A percentile compares a stretch with the other conserved stretches of the same genome.
These are phyloP conservation scores for Pythium plurisporium DNA, from an alignment of 352 stramenopile genomes.

Conservation along the genomic window DNA sequence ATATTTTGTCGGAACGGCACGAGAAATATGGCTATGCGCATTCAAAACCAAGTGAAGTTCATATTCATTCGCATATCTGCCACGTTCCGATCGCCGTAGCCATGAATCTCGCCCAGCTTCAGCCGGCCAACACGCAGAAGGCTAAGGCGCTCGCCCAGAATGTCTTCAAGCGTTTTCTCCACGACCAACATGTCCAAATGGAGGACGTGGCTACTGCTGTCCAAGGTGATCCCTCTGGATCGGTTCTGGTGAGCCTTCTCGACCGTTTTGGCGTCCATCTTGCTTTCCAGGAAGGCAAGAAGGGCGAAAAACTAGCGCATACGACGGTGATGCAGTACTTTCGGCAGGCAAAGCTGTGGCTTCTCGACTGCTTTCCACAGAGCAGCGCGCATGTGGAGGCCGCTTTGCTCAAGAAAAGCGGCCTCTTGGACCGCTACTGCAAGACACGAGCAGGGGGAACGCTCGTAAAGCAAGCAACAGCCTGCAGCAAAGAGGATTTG, in stretches of 20 bases:
- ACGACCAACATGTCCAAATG: slow-evolving; percentile 10
- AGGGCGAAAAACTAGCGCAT: neutral
- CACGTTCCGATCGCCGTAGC: neutral
- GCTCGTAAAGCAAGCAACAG: slow-evolving; percentile 28
- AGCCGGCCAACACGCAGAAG: slow-evolving; percentile 12
- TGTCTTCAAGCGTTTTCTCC: slow-evolving; percentile 18
- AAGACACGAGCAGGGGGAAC: neutral
- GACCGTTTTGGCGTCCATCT: slow-evolving; percentile 15
- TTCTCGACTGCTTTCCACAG: slow-evolving; percentile 12
- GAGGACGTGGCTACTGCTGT: neutral
- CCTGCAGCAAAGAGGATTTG: slow-evolving; percentile 29
- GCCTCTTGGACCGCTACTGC: slow-evolving; percentile 6
- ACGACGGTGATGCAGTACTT: slow-evolving; percentile 17
- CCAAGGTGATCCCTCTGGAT: neutral
- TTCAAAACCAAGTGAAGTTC: neutral
- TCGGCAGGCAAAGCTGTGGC: slow-evolving; percentile 12
- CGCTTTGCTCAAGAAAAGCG: slow-evolving; percentile 2
- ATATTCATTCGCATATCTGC: slow-evolving; percentile 22
- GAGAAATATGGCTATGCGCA: slow-evolving; percentile 10
- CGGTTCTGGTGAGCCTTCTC: slow-evolving; percentile 6
- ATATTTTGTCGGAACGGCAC: slow-evolving; percentile 6
- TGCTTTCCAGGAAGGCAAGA: slow-evolving; percentile 2
- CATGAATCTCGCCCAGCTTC: slow-evolving; percentile 18
- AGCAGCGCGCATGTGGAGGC: neutral
- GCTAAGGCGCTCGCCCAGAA: slow-evolving; percentile 15